Percentiles rank a stretch among this genome's conserved stretches.
These are phyloP conservation scores for Linderina pennispora DNA, from an alignment of 192 early-diverging fungal species.

Conservation along the genomic window DNA sequence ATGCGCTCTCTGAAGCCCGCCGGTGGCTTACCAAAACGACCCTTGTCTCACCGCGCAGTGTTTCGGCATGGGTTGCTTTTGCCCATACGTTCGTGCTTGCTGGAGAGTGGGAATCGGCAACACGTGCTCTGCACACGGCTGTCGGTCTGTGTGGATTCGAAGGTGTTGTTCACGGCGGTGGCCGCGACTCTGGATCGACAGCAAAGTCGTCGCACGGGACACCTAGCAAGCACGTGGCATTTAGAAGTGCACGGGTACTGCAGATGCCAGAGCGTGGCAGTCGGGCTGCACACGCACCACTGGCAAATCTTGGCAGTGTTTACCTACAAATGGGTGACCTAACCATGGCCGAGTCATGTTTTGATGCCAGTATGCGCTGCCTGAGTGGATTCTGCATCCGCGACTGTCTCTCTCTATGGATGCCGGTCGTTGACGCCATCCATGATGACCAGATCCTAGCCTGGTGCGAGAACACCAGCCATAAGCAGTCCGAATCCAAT, in stretches of 20 bases:
- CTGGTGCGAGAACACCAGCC: too few species aligned
- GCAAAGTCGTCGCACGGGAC: slow-evolving; percentile 1
- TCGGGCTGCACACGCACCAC: slow-evolving; percentile 34
- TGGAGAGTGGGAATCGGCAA: slow-evolving; percentile 47
- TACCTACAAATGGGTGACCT: slow-evolving; percentile 44
- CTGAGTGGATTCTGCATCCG: slow-evolving; percentile 20
- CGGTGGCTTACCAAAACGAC: slow-evolving; percentile 47
- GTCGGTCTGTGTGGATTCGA: slow-evolving; percentile 44
- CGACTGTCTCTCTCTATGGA: slow-evolving; percentile 24
- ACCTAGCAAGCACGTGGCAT: slow-evolving; percentile 14
- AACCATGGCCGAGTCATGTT: slow-evolving; percentile 41
- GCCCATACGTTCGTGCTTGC: slow-evolving; percentile 41
- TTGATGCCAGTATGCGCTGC: slow-evolving; percentile 38
- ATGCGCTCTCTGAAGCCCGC: slow-evolving; percentile 31
- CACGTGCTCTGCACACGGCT: slow-evolving; percentile 39
- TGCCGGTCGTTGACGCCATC: slow-evolving; percentile 6
- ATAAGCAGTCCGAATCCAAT: too few species aligned
- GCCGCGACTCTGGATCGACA: slow-evolving; percentile 6
- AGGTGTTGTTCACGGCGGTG: slow-evolving; percentile 26
- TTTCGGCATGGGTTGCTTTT: slow-evolving; percentile 46
- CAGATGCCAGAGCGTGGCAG: too few species aligned
- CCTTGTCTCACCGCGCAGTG: slow-evolving; percentile 32
- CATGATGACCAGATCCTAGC: slow-evolving; percentile 3
- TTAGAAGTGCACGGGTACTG: not conserved
- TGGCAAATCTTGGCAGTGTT: slow-evolving; percentile 39